A percentile compares a stretch with the other conserved stretches of the same genome.
These are phyloP conservation scores for Arachis hypogaea DNA, from an alignment of 306 rosid species.

Conservation along the genomic window DNA sequence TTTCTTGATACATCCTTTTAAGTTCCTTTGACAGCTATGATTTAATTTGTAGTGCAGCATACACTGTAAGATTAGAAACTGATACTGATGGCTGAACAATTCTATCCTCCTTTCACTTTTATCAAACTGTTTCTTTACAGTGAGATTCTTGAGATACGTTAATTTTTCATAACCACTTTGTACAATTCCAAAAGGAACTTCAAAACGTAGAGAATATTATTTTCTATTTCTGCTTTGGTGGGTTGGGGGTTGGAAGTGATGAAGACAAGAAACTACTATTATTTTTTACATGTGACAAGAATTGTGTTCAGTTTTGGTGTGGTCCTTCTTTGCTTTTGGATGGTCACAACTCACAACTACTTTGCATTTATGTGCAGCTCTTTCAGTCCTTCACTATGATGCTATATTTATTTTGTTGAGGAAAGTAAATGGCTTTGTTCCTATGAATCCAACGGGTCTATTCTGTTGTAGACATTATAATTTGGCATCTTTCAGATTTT, in stretches of 20 bases:
- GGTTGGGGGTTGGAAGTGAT: constrained; percentile 31
- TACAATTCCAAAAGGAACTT: too few relatives aligned
- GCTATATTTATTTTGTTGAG: constrained; percentile 1
- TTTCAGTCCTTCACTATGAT: constrained; percentile 22
- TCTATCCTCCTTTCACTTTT: not conserved
- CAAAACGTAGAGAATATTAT: too few relatives aligned
- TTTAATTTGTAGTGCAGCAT: constrained; percentile 4
- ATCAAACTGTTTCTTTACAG: constrained; percentile 17
- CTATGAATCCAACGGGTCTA: constrained; percentile 6
- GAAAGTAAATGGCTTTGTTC: constrained; percentile 12
- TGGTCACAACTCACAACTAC: constrained; percentile 30
- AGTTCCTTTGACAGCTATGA: not conserved
- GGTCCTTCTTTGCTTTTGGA: constrained; percentile 41
- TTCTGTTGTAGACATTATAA: not conserved
- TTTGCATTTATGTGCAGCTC: constrained; percentile 36
- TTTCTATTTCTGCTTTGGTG: constrained; percentile 22
- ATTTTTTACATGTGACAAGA: constrained; percentile 39
- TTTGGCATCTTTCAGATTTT: not conserved
- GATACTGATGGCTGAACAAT: constrained; percentile 16
- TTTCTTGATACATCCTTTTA: constrained; percentile 1
- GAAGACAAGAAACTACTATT: constrained; percentile 13
- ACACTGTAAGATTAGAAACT: constrained; percentile 23
- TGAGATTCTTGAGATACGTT: not conserved
- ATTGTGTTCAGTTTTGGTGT: constrained; percentile 22
- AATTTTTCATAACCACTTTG: too few relatives aligned